Base-by-base conservation (phyloP, 2,329 filamentous ascomycete species). In the Nigrospora sphaerica region DNA sequence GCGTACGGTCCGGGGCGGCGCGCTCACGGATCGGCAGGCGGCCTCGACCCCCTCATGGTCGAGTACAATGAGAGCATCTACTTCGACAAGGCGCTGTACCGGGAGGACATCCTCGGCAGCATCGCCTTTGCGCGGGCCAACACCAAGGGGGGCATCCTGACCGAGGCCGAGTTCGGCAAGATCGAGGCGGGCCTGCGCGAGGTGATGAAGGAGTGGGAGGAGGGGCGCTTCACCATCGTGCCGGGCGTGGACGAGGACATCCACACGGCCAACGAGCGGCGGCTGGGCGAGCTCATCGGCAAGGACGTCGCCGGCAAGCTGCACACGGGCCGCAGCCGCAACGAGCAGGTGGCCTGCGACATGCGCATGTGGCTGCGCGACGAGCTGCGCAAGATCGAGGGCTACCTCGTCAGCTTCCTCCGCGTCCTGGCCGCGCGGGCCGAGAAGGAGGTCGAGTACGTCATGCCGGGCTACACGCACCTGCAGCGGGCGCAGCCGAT, bases 361-460 rank as follows among this genome's bases (percentile, higher is more conserved):
- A 92, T 95, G 86, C 83, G 89, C 50, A 73, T 95, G 64, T 96
- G 89, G 89, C 69, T 95, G 52, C 78, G 88, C 38, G 83, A 91
- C 53, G 77, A 86, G 69, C 71, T 95, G 48, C 76, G 75, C 47
- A 73, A 74, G 52, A 80, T 95, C 44, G 88, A 95, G 56, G 64
- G 57, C 33, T 80, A 83, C 56, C 74, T 95, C 5, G 72, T 80
- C 38, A 76, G 80, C 46, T 78, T 95, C 54, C 71, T 95, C 36
- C 73, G 79, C 57, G 85, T 90, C 41, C 79, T 51, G 34, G 76
- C 81, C 56, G 72, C 74, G 35, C 76, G 85, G 31, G 83, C 86
- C 3, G 81, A 86, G 69, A 67, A 71, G 18, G 85, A 89, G 57
- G 81, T 89, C 52, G 79, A 85, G 46, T 74, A 78, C 52, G 64